phyloP scores from a whole-genome alignment of 2,329 filamentous ascomycete species.

The Aureobasidium uvarum region DNA sequence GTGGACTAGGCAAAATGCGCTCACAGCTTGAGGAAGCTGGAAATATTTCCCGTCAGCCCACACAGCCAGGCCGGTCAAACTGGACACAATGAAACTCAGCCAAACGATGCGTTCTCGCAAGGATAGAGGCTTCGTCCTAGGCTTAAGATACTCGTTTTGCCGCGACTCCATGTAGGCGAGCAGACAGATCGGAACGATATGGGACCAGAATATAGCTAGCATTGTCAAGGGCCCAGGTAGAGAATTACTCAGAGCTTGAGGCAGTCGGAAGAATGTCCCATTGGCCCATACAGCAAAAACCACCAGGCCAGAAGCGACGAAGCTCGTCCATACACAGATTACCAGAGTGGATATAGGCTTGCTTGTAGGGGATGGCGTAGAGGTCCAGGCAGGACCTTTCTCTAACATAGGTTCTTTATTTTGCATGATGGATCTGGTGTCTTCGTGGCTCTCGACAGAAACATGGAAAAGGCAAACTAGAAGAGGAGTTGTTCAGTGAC shows the following conservation, averaged over 20 bases:
- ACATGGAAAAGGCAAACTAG: not conserved
- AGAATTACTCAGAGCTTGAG: not conserved
- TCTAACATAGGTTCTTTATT: not conserved
- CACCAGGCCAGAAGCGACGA: not conserved
- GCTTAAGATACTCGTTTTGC: not conserved
- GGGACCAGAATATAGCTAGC: not conserved
- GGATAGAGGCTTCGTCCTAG: not conserved
- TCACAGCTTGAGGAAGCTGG: not conserved
- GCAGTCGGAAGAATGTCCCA: not conserved
- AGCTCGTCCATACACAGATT: not conserved
- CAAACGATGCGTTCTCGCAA: not conserved
- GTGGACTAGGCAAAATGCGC: not conserved
- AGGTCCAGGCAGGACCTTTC: not conserved
- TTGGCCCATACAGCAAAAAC: not conserved
- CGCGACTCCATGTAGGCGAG: not conserved
- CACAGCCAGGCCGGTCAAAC: not conserved
- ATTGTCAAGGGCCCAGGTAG: not conserved
- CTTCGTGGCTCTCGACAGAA: not conserved
- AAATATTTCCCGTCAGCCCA: not conserved
- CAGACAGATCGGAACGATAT: not conserved
- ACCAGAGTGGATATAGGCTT: not conserved
- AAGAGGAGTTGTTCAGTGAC: too few species aligned
- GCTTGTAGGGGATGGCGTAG: not conserved
- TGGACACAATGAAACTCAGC: not conserved
- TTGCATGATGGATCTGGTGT: not conserved